phyloP scores from a whole-genome alignment of 306 rosid species.

The Prinsepia uniflora region DNA sequence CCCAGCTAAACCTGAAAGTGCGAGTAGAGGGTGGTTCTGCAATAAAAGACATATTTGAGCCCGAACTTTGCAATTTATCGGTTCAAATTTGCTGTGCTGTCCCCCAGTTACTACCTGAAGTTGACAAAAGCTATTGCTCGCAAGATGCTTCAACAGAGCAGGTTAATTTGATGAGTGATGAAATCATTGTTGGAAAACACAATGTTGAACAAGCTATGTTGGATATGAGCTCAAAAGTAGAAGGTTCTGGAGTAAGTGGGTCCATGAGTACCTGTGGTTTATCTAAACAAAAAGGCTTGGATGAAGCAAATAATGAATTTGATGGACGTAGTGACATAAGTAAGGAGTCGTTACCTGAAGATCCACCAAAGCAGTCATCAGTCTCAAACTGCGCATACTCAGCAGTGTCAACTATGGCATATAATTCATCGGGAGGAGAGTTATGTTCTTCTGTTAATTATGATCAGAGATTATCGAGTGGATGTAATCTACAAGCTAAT shows the following conservation, averaged over 20 bases:
- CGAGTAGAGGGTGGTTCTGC: constrained; percentile 17
- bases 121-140: constrained; percentile 1
- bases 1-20: constrained; percentile 6
- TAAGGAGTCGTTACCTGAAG: not conserved
- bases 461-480: constrained; percentile 22
- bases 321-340: not conserved
- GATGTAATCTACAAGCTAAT: constrained; percentile 19
- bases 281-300: not conserved
- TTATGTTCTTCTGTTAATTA: constrained; percentile 23
- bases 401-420: constrained; percentile 22
- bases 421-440: constrained; percentile 27
- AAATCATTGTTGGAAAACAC: not conserved
- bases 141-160: constrained; percentile 9
- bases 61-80: constrained; percentile 5
- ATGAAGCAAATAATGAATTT: not conserved
- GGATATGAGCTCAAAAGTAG: not conserved
- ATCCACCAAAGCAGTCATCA: not conserved
- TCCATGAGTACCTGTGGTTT: not conserved
- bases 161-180: not conserved
- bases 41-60: not conserved
- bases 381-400: constrained; percentile 4
- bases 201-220: too few species aligned
- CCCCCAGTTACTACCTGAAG: constrained; percentile 8
- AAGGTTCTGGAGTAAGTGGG: not conserved
- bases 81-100: constrained; percentile 9